These are phyloP conservation scores for Komagataella ulmi DNA, from an alignment of 805 yeast genomes.

Conservation along the genomic window DNA sequence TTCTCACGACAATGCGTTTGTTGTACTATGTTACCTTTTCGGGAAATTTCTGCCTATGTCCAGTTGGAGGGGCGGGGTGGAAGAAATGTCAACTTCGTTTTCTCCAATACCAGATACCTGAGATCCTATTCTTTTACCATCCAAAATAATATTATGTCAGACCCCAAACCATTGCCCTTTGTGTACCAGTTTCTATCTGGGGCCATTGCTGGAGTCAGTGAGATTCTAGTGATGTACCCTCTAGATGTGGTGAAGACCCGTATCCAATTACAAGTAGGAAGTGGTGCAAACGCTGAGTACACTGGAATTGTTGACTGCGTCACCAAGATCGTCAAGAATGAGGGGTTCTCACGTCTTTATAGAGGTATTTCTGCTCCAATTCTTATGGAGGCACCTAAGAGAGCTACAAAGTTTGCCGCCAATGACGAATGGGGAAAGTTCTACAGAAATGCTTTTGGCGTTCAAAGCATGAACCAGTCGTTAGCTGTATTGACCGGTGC, in stretches of 20 bases:
- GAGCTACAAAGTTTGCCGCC: slow-evolving; percentile 97
- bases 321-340: slow-evolving; percentile 69
- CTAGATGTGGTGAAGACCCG: slow-evolving; percentile 94
- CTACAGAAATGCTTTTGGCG: slow-evolving; percentile 61
- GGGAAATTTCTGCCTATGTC: neutral
- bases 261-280: slow-evolving; percentile 71
- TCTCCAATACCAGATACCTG: neutral
- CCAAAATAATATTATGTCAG: neutral
- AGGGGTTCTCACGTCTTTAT: slow-evolving; percentile 75
- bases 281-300: slow-evolving; percentile 46
- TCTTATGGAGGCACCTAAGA: slow-evolving; percentile 97
- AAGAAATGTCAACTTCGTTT: neutral
- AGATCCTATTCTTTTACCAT: neutral
- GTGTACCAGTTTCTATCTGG: slow-evolving; percentile 84
- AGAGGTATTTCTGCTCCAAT: slow-evolving; percentile 95
- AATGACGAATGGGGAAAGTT: slow-evolving; percentile 92
- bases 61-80: neutral
- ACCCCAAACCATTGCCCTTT: slow-evolving; percentile 58
- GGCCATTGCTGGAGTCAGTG: slow-evolving; percentile 95
- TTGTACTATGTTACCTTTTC: neutral
- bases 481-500: slow-evolving; percentile 91
- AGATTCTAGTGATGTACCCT: slow-evolving; percentile 91
- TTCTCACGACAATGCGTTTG: neutral
- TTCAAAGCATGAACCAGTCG: slow-evolving; percentile 59
- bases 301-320: slow-evolving; percentile 78